Base-by-base conservation (phyloP, 176 grass and related monocot species). In the Saccharum spontaneum region DNA sequence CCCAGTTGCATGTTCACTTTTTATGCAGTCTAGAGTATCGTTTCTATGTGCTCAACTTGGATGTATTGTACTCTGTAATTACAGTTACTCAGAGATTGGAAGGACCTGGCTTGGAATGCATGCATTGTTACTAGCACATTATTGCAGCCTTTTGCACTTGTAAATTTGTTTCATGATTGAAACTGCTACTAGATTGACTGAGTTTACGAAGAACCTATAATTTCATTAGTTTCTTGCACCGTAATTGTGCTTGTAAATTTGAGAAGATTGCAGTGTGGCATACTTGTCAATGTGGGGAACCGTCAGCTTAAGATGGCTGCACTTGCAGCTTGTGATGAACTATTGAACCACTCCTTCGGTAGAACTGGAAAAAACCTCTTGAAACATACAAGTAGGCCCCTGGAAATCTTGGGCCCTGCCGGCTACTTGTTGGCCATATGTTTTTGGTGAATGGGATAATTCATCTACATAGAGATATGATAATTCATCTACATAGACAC, bases 41-140 rank as follows among this genome's bases (percentile, higher is more conserved):
- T 44, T 28, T 57, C 22, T 13, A 1, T 34, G 45, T 69, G 31
- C 59, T 60, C 63, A 48, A 68, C 49, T 78, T 54, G 86, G 67
- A 52, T 71, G 88, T 86, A 86, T 77, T 66, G 77, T 81, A 28
- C 31, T 59, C 8, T 86, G 37, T 87, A 84, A 83, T 87, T 87
- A 84, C 78, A 23, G 45, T 4, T 68, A 36, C 70, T 17, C 12
- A 17, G 85, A 18, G 44, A 55, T 75, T 84, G 44, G 9, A 72
- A 73, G 33, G 16, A 86, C 17, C 30, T 79, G 80, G 26, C 49
- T 44, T 50, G 71, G 79, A 6, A 61, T n/a, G 54, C 18, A 38
- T 82, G 66, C 44, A 46, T 73, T 60, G 0, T 33, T 41, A 14
- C 69, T 44, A n/a, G 14, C 3, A 55, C 23, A 66, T 45, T 43